Evolutionary conservation across 2,329 filamentous ascomycete species (phyloP).

Genomic region (Metarhizium robertsii): DNA sequence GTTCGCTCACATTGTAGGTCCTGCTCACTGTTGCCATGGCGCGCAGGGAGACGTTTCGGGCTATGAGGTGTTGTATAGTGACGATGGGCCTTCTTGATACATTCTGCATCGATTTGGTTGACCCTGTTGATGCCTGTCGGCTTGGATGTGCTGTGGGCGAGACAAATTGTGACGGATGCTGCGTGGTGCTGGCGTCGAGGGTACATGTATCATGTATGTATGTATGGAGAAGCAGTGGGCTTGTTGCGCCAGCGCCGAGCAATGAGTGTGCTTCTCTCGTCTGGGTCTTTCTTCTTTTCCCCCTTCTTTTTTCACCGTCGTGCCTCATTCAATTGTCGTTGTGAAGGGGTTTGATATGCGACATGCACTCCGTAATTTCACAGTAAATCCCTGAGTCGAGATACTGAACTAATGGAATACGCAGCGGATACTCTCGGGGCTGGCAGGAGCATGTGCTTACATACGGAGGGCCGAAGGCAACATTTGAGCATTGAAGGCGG

Average conservation of each 20-base stretch:
- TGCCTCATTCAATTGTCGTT: neutral
- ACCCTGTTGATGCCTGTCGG: neutral
- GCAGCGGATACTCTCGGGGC: neutral
- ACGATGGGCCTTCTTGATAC: conserved; percentile 17
- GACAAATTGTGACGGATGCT: neutral
- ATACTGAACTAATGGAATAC: neutral
- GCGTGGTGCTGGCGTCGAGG: neutral
- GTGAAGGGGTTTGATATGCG: neutral
- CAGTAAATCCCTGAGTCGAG: neutral
- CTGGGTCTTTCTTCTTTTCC: no score
- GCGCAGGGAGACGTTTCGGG: conserved; percentile 8
- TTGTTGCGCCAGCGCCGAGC: neutral
- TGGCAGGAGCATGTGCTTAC: neutral
- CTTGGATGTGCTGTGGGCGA: neutral
- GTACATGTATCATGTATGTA: no score
- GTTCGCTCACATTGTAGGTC: conserved; percentile 24
- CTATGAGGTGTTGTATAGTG: conserved; percentile 13
- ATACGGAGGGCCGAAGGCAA: no score
- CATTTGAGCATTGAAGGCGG: no score
- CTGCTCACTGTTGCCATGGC: conserved; percentile 20
- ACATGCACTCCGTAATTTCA: neutral
- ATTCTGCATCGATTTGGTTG: conserved; percentile 21
- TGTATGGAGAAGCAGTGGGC: neutral
- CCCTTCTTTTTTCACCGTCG: neutral
- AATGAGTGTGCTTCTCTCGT: neutral